phyloP scores from a whole-genome alignment of 2,329 filamentous ascomycete species.

The Iodosphaeria phyllophila region DNA sequence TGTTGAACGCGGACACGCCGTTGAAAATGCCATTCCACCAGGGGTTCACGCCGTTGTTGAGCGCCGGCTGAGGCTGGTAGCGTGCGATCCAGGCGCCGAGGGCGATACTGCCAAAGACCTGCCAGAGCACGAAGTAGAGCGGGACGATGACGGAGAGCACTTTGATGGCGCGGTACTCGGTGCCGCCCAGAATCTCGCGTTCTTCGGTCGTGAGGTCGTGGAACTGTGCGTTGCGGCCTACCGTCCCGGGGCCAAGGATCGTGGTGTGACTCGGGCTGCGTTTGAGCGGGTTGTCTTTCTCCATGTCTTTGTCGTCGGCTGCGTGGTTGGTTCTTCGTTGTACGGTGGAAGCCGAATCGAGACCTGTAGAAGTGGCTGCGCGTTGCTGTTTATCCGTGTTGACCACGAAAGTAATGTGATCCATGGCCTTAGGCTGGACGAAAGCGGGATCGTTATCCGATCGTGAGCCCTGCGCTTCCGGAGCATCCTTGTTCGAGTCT shows the following conservation, averaged over 20 bases:
- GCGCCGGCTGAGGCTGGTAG: constrained; percentile 21
- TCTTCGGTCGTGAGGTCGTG: constrained; percentile 26
- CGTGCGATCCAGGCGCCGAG: constrained; percentile 29
- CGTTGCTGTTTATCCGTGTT: neutral
- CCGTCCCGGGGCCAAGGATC: constrained; percentile 6
- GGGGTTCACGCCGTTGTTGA: constrained; percentile 19
- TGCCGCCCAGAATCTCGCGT: constrained; percentile 28
- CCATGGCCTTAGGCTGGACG: too few species aligned
- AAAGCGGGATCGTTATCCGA: too few species aligned
- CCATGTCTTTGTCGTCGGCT: neutral
- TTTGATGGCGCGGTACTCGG: constrained; percentile 30
- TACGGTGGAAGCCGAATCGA: neutral
- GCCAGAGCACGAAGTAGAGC: constrained; percentile 33
- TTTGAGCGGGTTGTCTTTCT: neutral
- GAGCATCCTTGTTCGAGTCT: too few species aligned
- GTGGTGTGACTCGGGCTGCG: neutral
- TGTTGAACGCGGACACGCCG: constrained; percentile 35
- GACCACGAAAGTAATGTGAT: constrained; percentile 2
- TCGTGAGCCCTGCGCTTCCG: too few species aligned
- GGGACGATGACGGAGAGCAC: constrained; percentile 30
- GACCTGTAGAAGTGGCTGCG: constrained; percentile 1
- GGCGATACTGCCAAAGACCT: constrained; percentile 36
- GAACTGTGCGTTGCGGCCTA: constrained; percentile 28
- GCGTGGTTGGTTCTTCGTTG: constrained; percentile 1
- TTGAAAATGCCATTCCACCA: constrained; percentile 39